These are phyloP conservation scores for Medicago arabica DNA, from an alignment of 306 rosid species.

Conservation along the genomic window DNA sequence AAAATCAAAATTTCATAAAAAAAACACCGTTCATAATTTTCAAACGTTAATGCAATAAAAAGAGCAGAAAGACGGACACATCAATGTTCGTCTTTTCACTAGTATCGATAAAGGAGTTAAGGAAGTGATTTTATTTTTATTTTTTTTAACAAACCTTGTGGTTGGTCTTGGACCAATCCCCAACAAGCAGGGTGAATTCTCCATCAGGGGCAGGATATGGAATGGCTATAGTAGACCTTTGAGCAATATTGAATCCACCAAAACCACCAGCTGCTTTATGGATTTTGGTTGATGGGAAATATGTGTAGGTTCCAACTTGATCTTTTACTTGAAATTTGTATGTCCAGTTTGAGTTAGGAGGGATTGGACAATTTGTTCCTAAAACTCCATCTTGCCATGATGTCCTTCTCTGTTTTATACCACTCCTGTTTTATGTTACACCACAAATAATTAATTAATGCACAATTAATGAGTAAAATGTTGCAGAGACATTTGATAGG, in stretches of 20 bases:
- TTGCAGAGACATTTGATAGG: too few relatives aligned
- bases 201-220: constrained; percentile 66
- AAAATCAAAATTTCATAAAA: too few relatives aligned
- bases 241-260: constrained; percentile 71
- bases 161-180: constrained; percentile 72
- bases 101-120: not conserved
- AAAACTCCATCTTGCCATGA: constrained; percentile 91
- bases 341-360: constrained; percentile 82
- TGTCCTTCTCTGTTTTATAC: constrained; percentile 72
- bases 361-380: constrained; percentile 90
- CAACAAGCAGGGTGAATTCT: constrained; percentile 73
- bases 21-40: too few relatives aligned
- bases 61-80: too few relatives aligned
- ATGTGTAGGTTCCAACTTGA: constrained; percentile 79
- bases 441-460: not conserved
- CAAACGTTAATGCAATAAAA: too few relatives aligned
- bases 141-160: constrained; percentile 55
- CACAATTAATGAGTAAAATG: too few relatives aligned
- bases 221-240: constrained; percentile 65
- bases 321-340: constrained; percentile 85
- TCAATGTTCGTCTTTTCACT: too few relatives aligned
- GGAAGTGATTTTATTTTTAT: too few relatives aligned
- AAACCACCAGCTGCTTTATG: constrained; percentile 84
- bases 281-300: constrained; percentile 73
- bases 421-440: constrained; percentile 62